A percentile compares a stretch with the other conserved stretches of the same genome.
Evolutionary conservation across 2,329 filamentous ascomycete genomes (phyloP).

Genomic region (Sphaerulina vaccinii): DNA sequence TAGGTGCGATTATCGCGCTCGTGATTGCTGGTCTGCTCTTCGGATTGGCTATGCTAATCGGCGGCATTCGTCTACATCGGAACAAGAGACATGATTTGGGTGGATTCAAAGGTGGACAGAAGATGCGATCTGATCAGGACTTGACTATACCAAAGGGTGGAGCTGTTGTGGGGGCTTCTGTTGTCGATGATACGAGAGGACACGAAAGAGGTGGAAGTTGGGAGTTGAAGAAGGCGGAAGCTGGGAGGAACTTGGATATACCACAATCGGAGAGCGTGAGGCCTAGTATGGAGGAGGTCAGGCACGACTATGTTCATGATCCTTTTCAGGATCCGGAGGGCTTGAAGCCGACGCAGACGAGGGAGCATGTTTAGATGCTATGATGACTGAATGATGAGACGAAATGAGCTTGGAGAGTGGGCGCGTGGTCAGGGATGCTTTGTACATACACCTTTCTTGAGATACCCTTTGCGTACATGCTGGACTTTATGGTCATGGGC

Average conservation of each 20-base stretch:
- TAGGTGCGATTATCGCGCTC: slow-evolving; percentile 56
- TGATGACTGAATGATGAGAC: not conserved
- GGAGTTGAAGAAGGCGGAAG: slow-evolving; percentile 56
- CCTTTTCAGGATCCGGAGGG: slow-evolving; percentile 40
- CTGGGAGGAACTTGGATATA: slow-evolving; percentile 44
- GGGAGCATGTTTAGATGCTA: slow-evolving; percentile 48
- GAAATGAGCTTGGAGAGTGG: not conserved
- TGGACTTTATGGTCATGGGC: not conserved
- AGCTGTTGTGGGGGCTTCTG: slow-evolving; percentile 36
- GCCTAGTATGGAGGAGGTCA: slow-evolving; percentile 46
- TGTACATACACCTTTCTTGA: slow-evolving; percentile 6
- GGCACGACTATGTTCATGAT: not conserved
- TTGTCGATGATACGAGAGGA: slow-evolving; percentile 27
- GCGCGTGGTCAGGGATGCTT: not conserved
- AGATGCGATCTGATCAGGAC: slow-evolving; percentile 56
- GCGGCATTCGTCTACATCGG: slow-evolving; percentile 48
- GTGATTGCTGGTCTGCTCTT: slow-evolving; percentile 46
- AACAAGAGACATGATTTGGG: slow-evolving; percentile 41
- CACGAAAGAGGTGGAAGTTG: slow-evolving; percentile 14
- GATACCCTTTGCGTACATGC: slow-evolving; percentile 5
- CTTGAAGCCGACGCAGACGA: slow-evolving; percentile 44
- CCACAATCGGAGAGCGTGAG: slow-evolving; percentile 30
- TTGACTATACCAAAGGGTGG: slow-evolving; percentile 48
- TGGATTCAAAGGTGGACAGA: slow-evolving; percentile 57
- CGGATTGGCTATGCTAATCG: slow-evolving; percentile 44